Conservation (phyloP, 1,284 basidiomycete genomes). For the Papiliotrema laurentii region DNA sequence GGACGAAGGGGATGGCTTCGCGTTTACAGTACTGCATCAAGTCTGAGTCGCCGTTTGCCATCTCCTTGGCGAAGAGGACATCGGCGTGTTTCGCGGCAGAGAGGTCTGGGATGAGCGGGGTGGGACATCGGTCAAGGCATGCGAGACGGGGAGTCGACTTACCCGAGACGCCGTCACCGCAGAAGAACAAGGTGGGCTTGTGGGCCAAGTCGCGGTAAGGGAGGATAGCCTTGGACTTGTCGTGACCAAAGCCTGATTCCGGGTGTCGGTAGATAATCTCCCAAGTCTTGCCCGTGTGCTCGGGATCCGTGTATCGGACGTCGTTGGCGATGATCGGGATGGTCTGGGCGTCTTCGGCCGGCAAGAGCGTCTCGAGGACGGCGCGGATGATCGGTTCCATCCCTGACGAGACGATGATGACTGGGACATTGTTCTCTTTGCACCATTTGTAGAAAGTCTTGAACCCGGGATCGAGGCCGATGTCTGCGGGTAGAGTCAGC, state of each 20-base stretch:
- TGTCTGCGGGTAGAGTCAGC: conserved; percentile 58
- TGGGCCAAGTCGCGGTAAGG: conserved; percentile 69
- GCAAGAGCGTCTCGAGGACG: conserved; percentile 72
- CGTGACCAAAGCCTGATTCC: conserved; percentile 80
- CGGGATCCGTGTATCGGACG: conserved; percentile 55
- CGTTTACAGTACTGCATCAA: conserved; percentile 68
- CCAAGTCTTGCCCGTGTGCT: conserved; percentile 66
- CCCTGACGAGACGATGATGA: conserved; percentile 82
- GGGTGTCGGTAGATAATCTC: conserved; percentile 83
- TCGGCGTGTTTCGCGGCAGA: conserved; percentile 86
- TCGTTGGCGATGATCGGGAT: conserved; percentile 91
- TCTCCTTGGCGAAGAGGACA: conserved; percentile 80
- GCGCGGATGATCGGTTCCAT: conserved; percentile 89
- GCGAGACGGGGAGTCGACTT: too few species aligned
- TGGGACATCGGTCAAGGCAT: too few species aligned
- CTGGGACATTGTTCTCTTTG: conserved; percentile 67
- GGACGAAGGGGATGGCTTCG: conserved; percentile 45
- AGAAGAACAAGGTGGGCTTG: conserved; percentile 83
- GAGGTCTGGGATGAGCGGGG: too few species aligned
- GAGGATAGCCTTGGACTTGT: conserved; percentile 85
- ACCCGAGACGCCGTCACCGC: conserved; percentile 91
- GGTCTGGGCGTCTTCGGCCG: conserved; percentile 63
- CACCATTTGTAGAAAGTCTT: conserved; percentile 78
- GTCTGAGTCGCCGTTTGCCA: conserved; percentile 75
- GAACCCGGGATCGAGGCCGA: conserved; percentile 82